Conservation (phyloP, 805 yeast genomes). For the Saccharomycopsis fermentans region DNA sequence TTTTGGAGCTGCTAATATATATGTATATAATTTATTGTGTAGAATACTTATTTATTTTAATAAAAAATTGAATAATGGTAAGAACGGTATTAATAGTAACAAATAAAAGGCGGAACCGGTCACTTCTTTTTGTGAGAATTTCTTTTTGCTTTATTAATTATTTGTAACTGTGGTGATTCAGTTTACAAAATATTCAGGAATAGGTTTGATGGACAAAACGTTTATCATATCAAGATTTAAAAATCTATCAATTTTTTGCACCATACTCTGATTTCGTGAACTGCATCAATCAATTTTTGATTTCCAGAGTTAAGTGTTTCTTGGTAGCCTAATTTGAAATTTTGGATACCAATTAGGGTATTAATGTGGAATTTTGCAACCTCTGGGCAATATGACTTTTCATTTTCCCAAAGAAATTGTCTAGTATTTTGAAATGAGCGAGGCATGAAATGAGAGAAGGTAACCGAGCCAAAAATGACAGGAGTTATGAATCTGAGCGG, state of each 20-base stretch:
- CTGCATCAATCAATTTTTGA: constrained; percentile 2
- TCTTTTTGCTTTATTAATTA: background rate
- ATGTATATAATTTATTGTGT: background rate
- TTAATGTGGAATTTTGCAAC: constrained; percentile 23
- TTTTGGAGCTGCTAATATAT: too few species aligned
- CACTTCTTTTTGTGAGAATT: background rate
- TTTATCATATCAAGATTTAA: background rate
- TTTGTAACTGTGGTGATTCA: too few species aligned
- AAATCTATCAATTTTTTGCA: constrained; percentile 7
- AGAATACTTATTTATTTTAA: background rate
- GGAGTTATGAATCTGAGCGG: constrained; percentile 46
- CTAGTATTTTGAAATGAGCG: constrained; percentile 31
- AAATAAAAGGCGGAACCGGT: background rate
- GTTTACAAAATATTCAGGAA: too few species aligned
- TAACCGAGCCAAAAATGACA: constrained; percentile 35
- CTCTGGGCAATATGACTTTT: constrained; percentile 31
- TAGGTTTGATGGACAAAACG: background rate
- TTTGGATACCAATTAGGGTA: constrained; percentile 19
- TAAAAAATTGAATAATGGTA: too few species aligned
- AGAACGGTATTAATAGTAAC: too few species aligned
- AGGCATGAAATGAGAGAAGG: constrained; percentile 42
- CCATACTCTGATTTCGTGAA: constrained; percentile 10
- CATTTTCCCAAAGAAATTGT: constrained; percentile 23
- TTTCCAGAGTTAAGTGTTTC: background rate
- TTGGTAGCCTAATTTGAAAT: constrained; percentile 2